Percentiles rank a stretch among this genome's conserved stretches.
phyloP scores from a whole-genome alignment of 495 filamentous ascomycete genomes.

The Aspergillus affinis region DNA sequence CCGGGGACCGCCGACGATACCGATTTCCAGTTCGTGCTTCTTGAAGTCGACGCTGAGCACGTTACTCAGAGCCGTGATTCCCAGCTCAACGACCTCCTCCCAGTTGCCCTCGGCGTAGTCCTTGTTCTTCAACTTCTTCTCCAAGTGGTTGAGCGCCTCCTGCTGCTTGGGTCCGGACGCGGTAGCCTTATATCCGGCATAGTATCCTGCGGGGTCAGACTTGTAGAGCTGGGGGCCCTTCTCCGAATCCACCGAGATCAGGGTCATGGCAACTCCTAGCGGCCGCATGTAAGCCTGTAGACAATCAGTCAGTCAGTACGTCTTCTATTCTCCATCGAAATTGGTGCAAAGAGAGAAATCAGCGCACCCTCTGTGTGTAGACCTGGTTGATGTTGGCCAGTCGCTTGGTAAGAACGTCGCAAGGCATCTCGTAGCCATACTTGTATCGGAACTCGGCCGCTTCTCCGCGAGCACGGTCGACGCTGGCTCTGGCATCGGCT shows the following conservation, averaged over 20 bases:
- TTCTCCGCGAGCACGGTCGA: conserved; percentile 88
- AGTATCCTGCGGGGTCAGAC: conserved; percentile 97
- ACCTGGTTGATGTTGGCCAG: conserved; percentile 99
- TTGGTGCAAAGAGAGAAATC: conserved; percentile 1
- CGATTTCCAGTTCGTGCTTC: conserved; percentile 97
- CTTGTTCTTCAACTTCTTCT: conserved; percentile 99
- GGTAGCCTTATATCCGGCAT: conserved; percentile 96
- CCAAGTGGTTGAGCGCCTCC: conserved; percentile 93
- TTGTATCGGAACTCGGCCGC: conserved; percentile 98
- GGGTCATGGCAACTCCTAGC: conserved; percentile 87
- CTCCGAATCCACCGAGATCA: conserved; percentile 92
- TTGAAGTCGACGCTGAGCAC: conserved; percentile 99
- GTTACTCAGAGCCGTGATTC: conserved; percentile 89
- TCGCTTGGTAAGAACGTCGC: conserved; percentile 92
- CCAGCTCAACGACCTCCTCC: conserved; percentile 97
- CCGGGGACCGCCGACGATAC: conserved; percentile 84
- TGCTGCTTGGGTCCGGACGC: conserved; percentile 97
- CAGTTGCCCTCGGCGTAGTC: conserved; percentile 87
- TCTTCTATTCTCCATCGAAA: neutral
- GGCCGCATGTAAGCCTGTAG: conserved; percentile 94
- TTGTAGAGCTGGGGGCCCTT: conserved; percentile 96
- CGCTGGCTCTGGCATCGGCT: conserved; percentile 90
- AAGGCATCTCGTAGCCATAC: conserved; percentile 99
- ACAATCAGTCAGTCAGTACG: conserved; percentile 15
- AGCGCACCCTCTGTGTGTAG: conserved; percentile 89